Evolutionary conservation across 495 filamentous ascomycete species (phyloP).

Genomic region (Barbatosphaeria neglecta): DNA sequence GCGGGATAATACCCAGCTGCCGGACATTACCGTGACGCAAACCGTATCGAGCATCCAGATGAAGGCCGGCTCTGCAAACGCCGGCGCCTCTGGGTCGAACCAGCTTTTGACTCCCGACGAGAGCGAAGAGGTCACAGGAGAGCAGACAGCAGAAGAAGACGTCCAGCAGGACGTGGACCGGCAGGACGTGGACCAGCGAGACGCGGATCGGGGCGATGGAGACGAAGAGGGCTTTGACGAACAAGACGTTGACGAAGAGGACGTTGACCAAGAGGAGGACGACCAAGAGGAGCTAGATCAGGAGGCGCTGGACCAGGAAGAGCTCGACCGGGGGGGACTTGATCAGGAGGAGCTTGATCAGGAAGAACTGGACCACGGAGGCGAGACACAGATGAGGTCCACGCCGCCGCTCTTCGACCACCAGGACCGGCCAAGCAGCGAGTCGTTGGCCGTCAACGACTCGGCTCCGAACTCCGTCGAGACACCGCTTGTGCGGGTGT

Average conservation of each 20-base stretch:
- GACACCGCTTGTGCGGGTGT: slow-evolving; percentile 1
- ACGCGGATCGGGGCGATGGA: no score
- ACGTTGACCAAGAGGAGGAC: not conserved
- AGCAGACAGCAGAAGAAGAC: no score
- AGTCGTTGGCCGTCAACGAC: not conserved
- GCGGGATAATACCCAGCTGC: no score
- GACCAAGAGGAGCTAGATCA: slow-evolving; percentile 4
- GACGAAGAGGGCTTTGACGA: no score
- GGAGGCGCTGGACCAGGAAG: not conserved
- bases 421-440: not conserved
- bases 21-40: no score
- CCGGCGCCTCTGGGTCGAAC: no score
- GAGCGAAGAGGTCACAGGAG: no score
- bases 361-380: not conserved
- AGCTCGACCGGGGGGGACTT: not conserved
- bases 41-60: no score
- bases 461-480: not conserved
- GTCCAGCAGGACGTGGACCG: no score
- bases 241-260: slow-evolving; percentile 4
- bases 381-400: not conserved
- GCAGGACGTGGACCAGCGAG: no score
- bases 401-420: not conserved
- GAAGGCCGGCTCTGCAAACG: no score
- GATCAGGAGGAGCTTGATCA: slow-evolving; percentile 3
- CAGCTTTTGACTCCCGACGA: no score